Percentiles rank a stretch among this genome's conserved stretches.
These are phyloP conservation scores for Metschnikowia picachoensis DNA, from an alignment of 805 yeast genomes.

Conservation along the genomic window DNA sequence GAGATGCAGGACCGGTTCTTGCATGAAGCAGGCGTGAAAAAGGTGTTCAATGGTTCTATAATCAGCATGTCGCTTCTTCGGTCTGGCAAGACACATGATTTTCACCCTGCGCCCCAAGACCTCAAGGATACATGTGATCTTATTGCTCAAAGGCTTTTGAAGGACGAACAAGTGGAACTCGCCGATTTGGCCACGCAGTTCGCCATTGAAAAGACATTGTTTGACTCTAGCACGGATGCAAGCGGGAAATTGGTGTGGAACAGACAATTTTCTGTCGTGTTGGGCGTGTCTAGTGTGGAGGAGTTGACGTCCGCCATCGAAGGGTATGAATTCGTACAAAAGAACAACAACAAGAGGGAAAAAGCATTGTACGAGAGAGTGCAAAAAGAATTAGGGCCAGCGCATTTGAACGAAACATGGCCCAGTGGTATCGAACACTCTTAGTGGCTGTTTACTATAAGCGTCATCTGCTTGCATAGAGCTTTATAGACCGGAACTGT, in stretches of 20 bases:
- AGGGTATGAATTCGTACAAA: slow-evolving; percentile 37
- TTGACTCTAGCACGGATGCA: slow-evolving; percentile 17
- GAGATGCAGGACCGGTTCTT: slow-evolving; percentile 47
- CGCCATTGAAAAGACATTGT: slow-evolving; percentile 49
- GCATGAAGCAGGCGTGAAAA: slow-evolving; percentile 49
- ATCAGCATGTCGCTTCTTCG: slow-evolving; percentile 83
- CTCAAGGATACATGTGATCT: slow-evolving; percentile 51
- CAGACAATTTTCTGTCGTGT: slow-evolving; percentile 52
- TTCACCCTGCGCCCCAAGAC: slow-evolving; percentile 75
- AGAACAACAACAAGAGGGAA: slow-evolving; percentile 37
- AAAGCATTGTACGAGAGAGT: slow-evolving; percentile 47
- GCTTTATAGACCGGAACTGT: neutral
- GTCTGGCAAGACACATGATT: slow-evolving; percentile 58
- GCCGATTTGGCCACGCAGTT: slow-evolving; percentile 81
- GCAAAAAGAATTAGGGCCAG: slow-evolving; percentile 41
- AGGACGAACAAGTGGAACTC: slow-evolving; percentile 48
- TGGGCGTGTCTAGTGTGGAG: slow-evolving; percentile 65
- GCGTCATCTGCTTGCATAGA: neutral
- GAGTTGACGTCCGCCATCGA: slow-evolving; percentile 64
- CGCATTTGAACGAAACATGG: slow-evolving; percentile 67
- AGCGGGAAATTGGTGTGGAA: slow-evolving; percentile 22
- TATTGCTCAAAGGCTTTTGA: slow-evolving; percentile 37
- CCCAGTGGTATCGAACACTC: slow-evolving; percentile 29
- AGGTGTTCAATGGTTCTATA: slow-evolving; percentile 78
- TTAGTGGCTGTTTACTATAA: neutral